Percentiles rank a stretch among this genome's conserved stretches.
phyloP scores from a whole-genome alignment of 2,329 filamentous ascomycete species.

The Aspergillus sergii region DNA sequence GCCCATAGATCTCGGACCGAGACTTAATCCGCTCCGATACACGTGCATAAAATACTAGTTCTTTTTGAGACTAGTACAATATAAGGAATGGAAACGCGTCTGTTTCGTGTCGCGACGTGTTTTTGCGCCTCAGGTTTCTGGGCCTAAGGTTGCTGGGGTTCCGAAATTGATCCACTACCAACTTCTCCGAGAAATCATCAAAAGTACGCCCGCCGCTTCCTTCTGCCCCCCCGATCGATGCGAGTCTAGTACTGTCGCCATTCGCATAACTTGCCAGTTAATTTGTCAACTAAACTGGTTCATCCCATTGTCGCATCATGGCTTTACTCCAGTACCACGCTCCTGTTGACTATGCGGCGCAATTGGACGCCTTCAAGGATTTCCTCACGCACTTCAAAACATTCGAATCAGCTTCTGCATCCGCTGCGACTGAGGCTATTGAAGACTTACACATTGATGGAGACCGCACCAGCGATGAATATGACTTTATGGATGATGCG shows the following conservation, averaged over 20 bases:
- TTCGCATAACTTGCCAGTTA: constrained; percentile 18
- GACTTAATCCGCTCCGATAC: constrained; percentile 36
- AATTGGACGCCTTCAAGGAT: constrained; percentile 78
- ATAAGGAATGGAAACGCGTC: constrained; percentile 27
- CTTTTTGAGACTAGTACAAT: constrained; percentile 17
- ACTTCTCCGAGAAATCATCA: constrained; percentile 12
- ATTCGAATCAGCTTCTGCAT: constrained; percentile 63
- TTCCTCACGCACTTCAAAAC: constrained; percentile 88
- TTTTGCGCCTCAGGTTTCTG: constrained; percentile 18
- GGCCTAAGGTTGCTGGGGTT: constrained; percentile 6
- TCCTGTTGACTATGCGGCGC: constrained; percentile 83
- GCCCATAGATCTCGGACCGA: constrained; percentile 31
- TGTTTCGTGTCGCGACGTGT: constrained; percentile 33
- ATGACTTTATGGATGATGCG: constrained; percentile 88
- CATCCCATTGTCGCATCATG: constrained; percentile 58
- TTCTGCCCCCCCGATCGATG: constrained; percentile 15
- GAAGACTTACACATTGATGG: constrained; percentile 84
- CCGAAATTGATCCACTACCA: constrained; percentile 9
- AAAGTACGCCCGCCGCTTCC: constrained; percentile 12
- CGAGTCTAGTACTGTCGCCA: constrained; percentile 13
- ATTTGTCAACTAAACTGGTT: constrained; percentile 23
- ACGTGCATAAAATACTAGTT: constrained; percentile 14
- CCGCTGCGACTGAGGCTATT: constrained; percentile 76
- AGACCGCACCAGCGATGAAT: constrained; percentile 83
- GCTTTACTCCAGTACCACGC: constrained; percentile 79